Base-by-base conservation (phyloP, 2,329 filamentous ascomycete genomes). In the Stachybotrys chlorohalonatus region DNA sequence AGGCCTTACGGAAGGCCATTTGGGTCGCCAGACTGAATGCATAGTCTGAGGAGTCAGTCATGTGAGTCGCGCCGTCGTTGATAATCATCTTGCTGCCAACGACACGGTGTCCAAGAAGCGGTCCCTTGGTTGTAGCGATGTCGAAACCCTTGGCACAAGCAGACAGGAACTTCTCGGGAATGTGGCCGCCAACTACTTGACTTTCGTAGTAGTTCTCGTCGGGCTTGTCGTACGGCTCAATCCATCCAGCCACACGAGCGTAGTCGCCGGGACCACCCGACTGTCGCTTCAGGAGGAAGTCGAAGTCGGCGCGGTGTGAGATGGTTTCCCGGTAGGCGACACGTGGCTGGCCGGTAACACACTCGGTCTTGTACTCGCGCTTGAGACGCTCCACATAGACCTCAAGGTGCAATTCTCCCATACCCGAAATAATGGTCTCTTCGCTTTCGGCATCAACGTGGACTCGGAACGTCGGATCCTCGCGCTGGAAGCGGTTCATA, bases 321-420 rank as follows among this genome's bases (percentile, higher is more conserved):
- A 99, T 87, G 46, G 93, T 97, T 76, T 99, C 94, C 62, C 94
- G 87, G 78, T 97, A 99, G 24, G 94, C 91, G 61, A 99, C 94
- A 70, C 95, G 93, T 5, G 94, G 94, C 70, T 96, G 89, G 55
- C 94, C 94, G n/a, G 92, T 96, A 65, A 89, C 82, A 71, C 93
- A 96, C 60, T 96, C 94, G 53, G 96, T 92, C 68, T 89, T 90
- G 81, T 99, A 99, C 74, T 99, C 94, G 67, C 94, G 87, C 63
- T 89, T 87, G 77, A 99, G 92, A 63, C 94, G 91, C 76, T 99
- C 94, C 52, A 99, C 85, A 71, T 99, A 99, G 66, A 99, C 95
- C 66, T 96, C 92, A 31, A 99, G 80, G 72, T 99, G 94, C 62
- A 99, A 74, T 72, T 99, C 94, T 62, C 94, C 94, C 94, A 99